Evolutionary conservation across 495 filamentous ascomycete species (phyloP).

Genomic region (Margaritispora aquatica): DNA sequence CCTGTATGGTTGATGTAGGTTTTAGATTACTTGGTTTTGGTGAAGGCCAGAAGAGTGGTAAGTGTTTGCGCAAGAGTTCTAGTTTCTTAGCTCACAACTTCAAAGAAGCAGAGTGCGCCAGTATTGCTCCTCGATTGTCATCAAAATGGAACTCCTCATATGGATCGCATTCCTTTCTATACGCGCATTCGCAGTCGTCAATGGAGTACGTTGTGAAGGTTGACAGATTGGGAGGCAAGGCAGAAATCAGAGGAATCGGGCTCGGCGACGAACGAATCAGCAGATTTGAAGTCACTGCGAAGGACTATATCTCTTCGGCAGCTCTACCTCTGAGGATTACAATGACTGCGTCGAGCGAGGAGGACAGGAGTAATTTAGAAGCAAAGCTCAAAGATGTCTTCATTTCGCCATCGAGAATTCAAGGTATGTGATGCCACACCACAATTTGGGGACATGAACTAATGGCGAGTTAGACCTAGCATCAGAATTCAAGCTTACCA

Average conservation of each 20-base stretch:
- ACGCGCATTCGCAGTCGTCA: slow-evolving; percentile 82
- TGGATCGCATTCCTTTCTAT: slow-evolving; percentile 71
- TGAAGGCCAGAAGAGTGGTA: slow-evolving; percentile 69
- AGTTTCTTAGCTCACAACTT: slow-evolving; percentile 1
- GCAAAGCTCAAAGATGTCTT: slow-evolving; percentile 60
- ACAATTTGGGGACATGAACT: neutral
- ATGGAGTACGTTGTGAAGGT: slow-evolving; percentile 79
- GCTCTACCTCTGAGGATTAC: slow-evolving; percentile 42
- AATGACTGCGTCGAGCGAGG: slow-evolving; percentile 27
- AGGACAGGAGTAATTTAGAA: slow-evolving; percentile 34
- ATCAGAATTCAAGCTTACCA: slow-evolving; percentile 21
- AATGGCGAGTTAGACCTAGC: slow-evolving; percentile 13
- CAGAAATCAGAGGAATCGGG: slow-evolving; percentile 72
- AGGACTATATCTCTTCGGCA: slow-evolving; percentile 63
- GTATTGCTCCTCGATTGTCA: slow-evolving; percentile 55
- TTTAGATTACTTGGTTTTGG: slow-evolving; percentile 79
- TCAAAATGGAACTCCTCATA: slow-evolving; percentile 68
- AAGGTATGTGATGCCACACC: neutral
- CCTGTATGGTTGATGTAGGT: slow-evolving; percentile 70
- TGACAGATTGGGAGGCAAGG: slow-evolving; percentile 75
- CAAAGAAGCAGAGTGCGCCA: slow-evolving; percentile 35
- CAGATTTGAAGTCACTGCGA: slow-evolving; percentile 65
- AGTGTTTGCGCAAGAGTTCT: neutral
- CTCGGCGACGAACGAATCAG: slow-evolving; percentile 75
- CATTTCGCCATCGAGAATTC: slow-evolving; percentile 60